Evolutionary conservation across 768 basidiomycete genomes (phyloP), one percentile per base, ranked within the genome.

Genomic region (Sistotremastrum niveocremeum): DNA sequence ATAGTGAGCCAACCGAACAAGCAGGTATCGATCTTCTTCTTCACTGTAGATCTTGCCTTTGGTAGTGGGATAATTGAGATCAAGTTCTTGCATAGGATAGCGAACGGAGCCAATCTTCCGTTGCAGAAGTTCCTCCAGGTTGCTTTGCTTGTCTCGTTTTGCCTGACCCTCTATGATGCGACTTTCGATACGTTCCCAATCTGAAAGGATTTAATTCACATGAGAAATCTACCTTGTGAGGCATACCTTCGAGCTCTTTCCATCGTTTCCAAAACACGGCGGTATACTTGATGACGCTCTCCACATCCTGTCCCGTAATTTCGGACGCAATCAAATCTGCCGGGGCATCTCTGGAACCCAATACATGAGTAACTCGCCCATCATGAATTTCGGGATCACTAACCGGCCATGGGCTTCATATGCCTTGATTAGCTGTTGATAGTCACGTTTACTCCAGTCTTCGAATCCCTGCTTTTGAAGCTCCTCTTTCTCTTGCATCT

Each of bases 41-140:
- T 99, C 95, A 29, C 76, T 84, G 62, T 94, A 99, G 4, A 90
- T 84, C 57, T 97, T 97, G 49, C 91, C 94, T 62, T 97, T 97
- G 34, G 91, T 94, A 32, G 84, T 84, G 1, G 88, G 89, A 55
- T 98, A 97, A 61, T 86, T 84, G 44, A 98, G 78, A 62, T 94
- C 86, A 41, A 99, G 79, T 62, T 95, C 93, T 60, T 98, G 94
- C 81, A 98, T 90, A 1, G 95, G 95, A 62, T 83, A 89, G 36
- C 75, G 71, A 48, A 87, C 83, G 2, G 83, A 83, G 20, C 68
- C 68, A 55, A 98, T 85, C 61, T 97, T 97, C 57, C 77, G 74
- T 44, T 78, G 67, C 32, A 98, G 75, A 6, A 93, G 75, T 33
- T 74, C 71, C 53, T 86, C 81, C 10, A 85, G 74, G 54, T 85